Percentiles rank a stretch among this genome's conserved stretches.
phyloP scores from a whole-genome alignment of 306 rosid genomes.

The Cucumis melo region DNA sequence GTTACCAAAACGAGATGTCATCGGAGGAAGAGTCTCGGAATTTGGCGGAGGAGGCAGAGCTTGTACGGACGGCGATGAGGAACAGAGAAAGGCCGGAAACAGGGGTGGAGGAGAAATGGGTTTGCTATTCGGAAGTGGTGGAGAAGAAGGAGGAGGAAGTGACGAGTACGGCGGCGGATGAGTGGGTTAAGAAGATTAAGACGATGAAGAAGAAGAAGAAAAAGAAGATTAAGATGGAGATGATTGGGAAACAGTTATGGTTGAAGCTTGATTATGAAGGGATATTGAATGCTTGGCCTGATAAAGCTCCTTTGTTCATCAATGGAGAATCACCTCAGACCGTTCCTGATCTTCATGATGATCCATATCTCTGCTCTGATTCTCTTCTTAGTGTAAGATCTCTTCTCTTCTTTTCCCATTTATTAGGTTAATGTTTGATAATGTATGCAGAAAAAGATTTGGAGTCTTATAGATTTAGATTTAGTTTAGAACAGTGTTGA shows the following conservation, averaged over 20 bases:
- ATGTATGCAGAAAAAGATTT: no score
- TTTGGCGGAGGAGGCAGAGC: not conserved
- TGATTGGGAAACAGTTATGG: conserved; percentile 13
- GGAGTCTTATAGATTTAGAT: no score
- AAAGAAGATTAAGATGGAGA: not conserved
- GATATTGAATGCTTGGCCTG: conserved; percentile 84
- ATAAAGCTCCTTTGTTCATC: conserved; percentile 56
- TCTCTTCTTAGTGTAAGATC: conserved; percentile 29
- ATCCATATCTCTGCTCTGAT: conserved; percentile 2
- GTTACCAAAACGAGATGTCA: conserved; percentile 10
- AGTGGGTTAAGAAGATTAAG: not conserved
- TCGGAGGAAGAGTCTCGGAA: conserved; percentile 32
- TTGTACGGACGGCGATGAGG: conserved; percentile 79
- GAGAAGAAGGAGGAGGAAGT: conserved; percentile 42
- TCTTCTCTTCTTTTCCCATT: not conserved
- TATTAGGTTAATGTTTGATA: no score
- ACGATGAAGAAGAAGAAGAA: not conserved
- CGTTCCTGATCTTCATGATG: conserved; percentile 42
- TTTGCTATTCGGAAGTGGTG: conserved; percentile 74
- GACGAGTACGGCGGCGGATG: conserved; percentile 7
- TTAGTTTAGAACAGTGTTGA: no score
- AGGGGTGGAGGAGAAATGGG: conserved; percentile 63
- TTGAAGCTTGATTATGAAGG: conserved; percentile 78
- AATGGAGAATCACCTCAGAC: conserved; percentile 40
- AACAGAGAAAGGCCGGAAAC: conserved; percentile 24